Conservation (phyloP, 1,139 yeast genomes). For the Lizanozyma gosingica region DNA sequence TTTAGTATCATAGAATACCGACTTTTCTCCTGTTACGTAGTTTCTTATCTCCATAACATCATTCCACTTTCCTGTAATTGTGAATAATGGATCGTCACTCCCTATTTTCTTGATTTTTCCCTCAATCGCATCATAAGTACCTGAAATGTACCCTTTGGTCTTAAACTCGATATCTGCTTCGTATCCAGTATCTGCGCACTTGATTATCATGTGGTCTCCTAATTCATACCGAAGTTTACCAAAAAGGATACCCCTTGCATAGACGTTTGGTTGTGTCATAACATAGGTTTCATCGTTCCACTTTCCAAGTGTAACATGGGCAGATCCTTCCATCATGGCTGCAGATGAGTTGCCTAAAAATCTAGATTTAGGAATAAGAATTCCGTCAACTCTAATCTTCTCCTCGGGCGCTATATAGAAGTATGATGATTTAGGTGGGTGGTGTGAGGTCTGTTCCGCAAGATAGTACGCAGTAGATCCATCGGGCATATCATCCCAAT, state of each 20-base stretch:
- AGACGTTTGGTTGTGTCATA: conserved; percentile 88
- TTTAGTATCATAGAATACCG: conserved; percentile 56
- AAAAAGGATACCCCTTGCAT: conserved; percentile 88
- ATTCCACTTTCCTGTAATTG: conserved; percentile 88
- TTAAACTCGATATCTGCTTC: conserved; percentile 87
- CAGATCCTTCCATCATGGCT: conserved; percentile 91
- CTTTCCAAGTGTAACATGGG: conserved; percentile 62
- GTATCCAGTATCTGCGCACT: conserved; percentile 50
- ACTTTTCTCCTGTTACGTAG: conserved; percentile 36
- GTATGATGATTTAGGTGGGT: conserved; percentile 96
- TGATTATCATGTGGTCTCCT: conserved; percentile 81
- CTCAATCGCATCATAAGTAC: conserved; percentile 82
- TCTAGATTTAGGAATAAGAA: conserved; percentile 75
- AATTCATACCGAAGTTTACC: conserved; percentile 85
- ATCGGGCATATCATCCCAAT: conserved; percentile 78
- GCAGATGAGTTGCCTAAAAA: conserved; percentile 95
- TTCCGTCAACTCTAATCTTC: conserved; percentile 81
- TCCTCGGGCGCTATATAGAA: conserved; percentile 79
- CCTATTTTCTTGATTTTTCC: conserved; percentile 55
- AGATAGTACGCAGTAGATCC: conserved; percentile 67
- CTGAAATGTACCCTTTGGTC: conserved; percentile 88
- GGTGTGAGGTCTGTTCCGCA: conserved; percentile 94
- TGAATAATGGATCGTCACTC: conserved; percentile 50
- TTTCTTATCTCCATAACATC: conserved; percentile 69
- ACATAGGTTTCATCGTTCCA: conserved; percentile 49